Conservation (phyloP, 208 protist genomes). For the Lotmaria passim region DNA sequence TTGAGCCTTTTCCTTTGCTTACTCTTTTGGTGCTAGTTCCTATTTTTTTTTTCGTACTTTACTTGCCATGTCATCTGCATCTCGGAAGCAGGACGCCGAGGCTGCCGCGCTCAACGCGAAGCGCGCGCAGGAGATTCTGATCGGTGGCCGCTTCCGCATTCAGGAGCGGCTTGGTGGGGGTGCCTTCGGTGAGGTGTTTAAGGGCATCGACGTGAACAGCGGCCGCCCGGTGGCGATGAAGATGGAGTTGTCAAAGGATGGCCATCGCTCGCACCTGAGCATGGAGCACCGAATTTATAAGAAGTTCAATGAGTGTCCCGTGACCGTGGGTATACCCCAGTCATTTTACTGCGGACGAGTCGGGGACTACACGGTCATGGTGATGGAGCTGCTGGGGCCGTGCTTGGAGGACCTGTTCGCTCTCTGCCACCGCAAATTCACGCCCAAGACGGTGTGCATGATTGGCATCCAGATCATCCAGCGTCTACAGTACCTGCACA, state of each 20-base stretch:
- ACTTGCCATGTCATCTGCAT: slow-evolving; percentile 19
- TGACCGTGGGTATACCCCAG: slow-evolving; percentile 94
- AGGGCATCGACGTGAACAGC: slow-evolving; percentile 67
- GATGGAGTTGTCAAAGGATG: slow-evolving; percentile 71
- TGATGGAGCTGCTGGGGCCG: slow-evolving; percentile 99
- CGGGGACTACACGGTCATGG: slow-evolving; percentile 98
- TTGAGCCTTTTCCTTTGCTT: too few relatives aligned
- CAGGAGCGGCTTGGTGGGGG: slow-evolving; percentile 96
- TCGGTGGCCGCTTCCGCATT: slow-evolving; percentile 93
- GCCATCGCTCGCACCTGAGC: slow-evolving; percentile 68
- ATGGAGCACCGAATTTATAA: slow-evolving; percentile 83
- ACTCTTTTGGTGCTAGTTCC: background rate
- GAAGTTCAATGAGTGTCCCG: slow-evolving; percentile 59
- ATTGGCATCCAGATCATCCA: slow-evolving; percentile 94
- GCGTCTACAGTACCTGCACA: slow-evolving; percentile 95
- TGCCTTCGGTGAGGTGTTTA: slow-evolving; percentile 98
- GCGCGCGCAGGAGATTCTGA: slow-evolving; percentile 49
- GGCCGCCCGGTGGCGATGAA: slow-evolving; percentile 80
- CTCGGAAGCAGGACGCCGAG: background rate
- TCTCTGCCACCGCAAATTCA: slow-evolving; percentile 89
- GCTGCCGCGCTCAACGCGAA: background rate
- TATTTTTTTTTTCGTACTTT: slow-evolving; percentile 17
- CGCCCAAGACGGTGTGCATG: slow-evolving; percentile 95
- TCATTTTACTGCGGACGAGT: slow-evolving; percentile 96
- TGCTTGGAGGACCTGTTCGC: slow-evolving; percentile 98